These are phyloP conservation scores for Irpex sp. DNA, from an alignment of 1,284 basidiomycete species.

Conservation along the genomic window DNA sequence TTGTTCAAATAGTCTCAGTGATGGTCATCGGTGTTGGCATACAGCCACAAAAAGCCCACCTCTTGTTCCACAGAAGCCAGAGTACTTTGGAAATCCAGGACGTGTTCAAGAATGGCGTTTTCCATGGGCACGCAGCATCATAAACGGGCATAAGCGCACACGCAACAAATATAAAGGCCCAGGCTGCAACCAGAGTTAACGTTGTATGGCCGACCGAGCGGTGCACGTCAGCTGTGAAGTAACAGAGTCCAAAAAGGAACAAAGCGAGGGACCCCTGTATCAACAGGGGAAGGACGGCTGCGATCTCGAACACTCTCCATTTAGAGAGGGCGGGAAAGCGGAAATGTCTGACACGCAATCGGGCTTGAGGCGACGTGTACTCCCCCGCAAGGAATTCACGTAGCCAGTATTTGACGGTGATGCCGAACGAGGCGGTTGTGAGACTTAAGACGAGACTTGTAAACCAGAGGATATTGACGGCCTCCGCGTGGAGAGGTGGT, in stretches of 20 bases:
- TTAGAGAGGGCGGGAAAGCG: conserved; percentile 2
- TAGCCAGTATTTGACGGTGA: conserved; percentile 17
- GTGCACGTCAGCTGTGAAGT: conserved; percentile 9
- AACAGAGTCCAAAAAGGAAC: conserved; percentile 16
- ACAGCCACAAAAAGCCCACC: too few relatives aligned
- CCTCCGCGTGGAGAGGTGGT: neutral
- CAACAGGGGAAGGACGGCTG: conserved; percentile 14
- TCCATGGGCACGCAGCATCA: neutral
- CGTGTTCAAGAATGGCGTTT: neutral
- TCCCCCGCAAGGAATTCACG: conserved; percentile 8
- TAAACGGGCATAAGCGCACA: neutral
- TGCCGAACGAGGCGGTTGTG: conserved; percentile 12
- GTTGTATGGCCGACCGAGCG: neutral
- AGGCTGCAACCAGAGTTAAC: conserved; percentile 2
- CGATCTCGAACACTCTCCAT: conserved; percentile 14
- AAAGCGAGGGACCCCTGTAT: conserved; percentile 14
- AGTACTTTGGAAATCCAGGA: too few relatives aligned
- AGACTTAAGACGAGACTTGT: conserved; percentile 13
- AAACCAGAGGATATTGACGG: conserved; percentile 16
- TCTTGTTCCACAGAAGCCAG: too few relatives aligned
- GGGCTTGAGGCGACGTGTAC: conserved; percentile 3
- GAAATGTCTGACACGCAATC: conserved; percentile 6
- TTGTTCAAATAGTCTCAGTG: too few relatives aligned
- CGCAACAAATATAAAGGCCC: conserved; percentile 7
- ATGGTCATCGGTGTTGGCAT: too few relatives aligned